Evolutionary conservation across 176 grass and related monocot genomes (phyloP).

Genomic region (Otatea glauca): DNA sequence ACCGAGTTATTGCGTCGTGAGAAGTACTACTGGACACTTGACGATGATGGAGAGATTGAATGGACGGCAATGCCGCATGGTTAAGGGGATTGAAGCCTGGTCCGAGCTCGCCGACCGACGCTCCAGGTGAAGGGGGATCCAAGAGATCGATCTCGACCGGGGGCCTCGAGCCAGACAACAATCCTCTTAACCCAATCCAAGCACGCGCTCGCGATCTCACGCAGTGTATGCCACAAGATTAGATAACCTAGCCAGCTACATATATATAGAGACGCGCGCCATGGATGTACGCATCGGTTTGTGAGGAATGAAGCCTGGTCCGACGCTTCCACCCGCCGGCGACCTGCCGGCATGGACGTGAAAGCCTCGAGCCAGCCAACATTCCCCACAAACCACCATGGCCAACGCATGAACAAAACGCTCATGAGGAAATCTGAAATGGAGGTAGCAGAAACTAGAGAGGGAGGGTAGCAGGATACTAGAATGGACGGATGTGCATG

Average conservation of each 20-base stretch:
- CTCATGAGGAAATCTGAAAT: not conserved
- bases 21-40: not conserved
- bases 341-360: slow-evolving; percentile 10
- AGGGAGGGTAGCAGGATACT: not conserved
- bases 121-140: not conserved
- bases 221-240: not conserved
- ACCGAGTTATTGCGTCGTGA: not conserved
- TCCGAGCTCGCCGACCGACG: slow-evolving; percentile 55
- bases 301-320: slow-evolving; percentile 99
- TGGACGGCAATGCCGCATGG: slow-evolving; percentile 43
- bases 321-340: slow-evolving; percentile 58
- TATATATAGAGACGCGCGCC: not conserved
- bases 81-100: slow-evolving; percentile 87
- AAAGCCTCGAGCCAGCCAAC: slow-evolving; percentile 96
- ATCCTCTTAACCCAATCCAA: slow-evolving; percentile 70
- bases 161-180: slow-evolving; percentile 93
- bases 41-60: not conserved
- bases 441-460: not conserved
- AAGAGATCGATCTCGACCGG: slow-evolving; percentile 29
- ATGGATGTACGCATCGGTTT: slow-evolving; percentile 54
- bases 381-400: slow-evolving; percentile 82
- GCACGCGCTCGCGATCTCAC: not conserved
- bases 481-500: slow-evolving; percentile 28
- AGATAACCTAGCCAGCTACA: not conserved
- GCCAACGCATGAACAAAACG: slow-evolving; percentile 13